phyloP scores from a whole-genome alignment of 1,284 basidiomycete species.

The Naganishia sp. region DNA sequence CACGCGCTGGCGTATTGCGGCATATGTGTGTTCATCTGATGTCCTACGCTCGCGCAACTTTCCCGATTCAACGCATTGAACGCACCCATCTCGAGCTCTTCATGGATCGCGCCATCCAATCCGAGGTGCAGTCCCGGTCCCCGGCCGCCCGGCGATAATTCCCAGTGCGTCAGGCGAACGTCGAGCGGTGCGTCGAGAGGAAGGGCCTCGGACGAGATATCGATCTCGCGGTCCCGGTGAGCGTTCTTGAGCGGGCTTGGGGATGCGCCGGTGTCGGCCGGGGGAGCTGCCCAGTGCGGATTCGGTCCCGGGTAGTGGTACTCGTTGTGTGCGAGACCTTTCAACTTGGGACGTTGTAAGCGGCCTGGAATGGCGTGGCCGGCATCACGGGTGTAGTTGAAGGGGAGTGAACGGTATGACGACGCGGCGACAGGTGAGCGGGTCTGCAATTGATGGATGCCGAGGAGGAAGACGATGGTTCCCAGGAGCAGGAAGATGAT shows the following conservation, averaged over 20 bases:
- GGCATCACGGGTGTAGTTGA: neutral
- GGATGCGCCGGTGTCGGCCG: conserved; percentile 2
- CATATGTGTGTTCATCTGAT: conserved; percentile 53
- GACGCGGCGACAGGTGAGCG: too few species aligned
- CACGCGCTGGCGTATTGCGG: conserved; percentile 38
- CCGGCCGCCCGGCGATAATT: conserved; percentile 51
- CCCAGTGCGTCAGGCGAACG: conserved; percentile 54
- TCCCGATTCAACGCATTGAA: conserved; percentile 53
- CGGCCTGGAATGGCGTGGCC: neutral
- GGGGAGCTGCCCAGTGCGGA: conserved; percentile 14
- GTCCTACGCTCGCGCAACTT: conserved; percentile 41
- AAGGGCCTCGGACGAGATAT: conserved; percentile 51
- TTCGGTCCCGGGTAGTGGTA: conserved; percentile 10
- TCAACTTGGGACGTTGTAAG: neutral
- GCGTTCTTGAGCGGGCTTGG: conserved; percentile 15
- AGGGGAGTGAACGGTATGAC: neutral
- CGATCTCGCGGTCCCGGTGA: conserved; percentile 39
- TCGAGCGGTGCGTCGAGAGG: conserved; percentile 49
- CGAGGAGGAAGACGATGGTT: too few species aligned
- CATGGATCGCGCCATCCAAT: conserved; percentile 37
- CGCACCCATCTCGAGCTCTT: conserved; percentile 49
- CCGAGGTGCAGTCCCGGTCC: conserved; percentile 36
- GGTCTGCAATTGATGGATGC: too few species aligned
- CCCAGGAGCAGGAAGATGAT: too few species aligned
- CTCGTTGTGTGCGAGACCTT: conserved; percentile 13